Conservation (phyloP, 352 stramenopile species). For the Blastocystis hominis region DNA sequence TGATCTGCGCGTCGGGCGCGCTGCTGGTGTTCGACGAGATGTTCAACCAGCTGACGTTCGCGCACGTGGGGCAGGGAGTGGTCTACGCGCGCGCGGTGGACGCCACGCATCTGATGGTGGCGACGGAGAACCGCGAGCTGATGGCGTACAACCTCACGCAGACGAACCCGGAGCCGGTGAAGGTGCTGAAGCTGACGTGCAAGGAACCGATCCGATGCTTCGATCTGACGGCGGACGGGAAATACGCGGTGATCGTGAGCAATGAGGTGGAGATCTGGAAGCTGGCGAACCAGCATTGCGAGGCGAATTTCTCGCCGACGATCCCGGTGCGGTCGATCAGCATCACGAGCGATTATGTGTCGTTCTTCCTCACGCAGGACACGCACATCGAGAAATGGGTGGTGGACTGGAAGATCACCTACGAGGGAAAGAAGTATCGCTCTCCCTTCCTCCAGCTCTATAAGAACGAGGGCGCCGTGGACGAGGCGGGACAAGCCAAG, state of each 20-base stretch:
- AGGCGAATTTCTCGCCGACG: slow-evolving; percentile 29
- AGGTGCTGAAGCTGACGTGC: neutral
- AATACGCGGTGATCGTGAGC: slow-evolving; percentile 35
- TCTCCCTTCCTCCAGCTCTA: neutral
- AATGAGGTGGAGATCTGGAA: slow-evolving; percentile 52
- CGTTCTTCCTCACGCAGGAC: slow-evolving; percentile 55
- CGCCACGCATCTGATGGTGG: neutral
- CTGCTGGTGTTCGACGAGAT: slow-evolving; percentile 2
- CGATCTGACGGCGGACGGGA: slow-evolving; percentile 26
- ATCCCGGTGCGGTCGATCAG: slow-evolving; percentile 32
- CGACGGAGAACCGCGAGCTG: slow-evolving; percentile 37
- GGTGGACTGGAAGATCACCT: slow-evolving; percentile 42
- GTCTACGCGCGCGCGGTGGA: neutral
- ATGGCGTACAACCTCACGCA: neutral
- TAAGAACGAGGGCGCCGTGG: neutral
- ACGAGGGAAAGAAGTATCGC: slow-evolving; percentile 57
- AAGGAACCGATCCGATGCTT: slow-evolving; percentile 32
- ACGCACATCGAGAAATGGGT: slow-evolving; percentile 57
- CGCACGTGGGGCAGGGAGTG: neutral
- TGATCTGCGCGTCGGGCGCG: slow-evolving; percentile 25
- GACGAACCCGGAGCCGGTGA: neutral
- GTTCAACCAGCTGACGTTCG: slow-evolving; percentile 30
- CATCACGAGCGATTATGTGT: slow-evolving; percentile 34
- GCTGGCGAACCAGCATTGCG: neutral
- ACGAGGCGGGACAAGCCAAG: neutral